These are phyloP conservation scores for Breviolum minutum DNA, from an alignment of 73 alveolate species.

Conservation along the genomic window DNA sequence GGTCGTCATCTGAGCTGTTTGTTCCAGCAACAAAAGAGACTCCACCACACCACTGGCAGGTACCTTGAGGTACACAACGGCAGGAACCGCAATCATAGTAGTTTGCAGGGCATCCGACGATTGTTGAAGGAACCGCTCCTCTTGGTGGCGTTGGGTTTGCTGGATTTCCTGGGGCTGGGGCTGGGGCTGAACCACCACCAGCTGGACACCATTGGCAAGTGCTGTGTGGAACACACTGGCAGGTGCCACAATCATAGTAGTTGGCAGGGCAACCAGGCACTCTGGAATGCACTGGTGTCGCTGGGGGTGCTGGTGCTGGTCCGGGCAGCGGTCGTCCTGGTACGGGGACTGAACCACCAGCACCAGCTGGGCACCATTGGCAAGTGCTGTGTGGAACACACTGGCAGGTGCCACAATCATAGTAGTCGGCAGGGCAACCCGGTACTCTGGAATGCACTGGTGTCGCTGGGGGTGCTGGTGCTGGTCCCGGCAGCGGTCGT, in stretches of 20 bases:
- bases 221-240: constrained; percentile 45
- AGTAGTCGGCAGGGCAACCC: constrained; percentile 39
- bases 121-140: background rate
- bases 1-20: constrained; percentile 1
- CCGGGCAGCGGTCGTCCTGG: background rate
- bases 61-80: constrained; percentile 35
- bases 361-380: constrained; percentile 45
- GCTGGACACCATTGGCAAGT: constrained; percentile 66
- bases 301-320: background rate
- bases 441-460: constrained; percentile 9
- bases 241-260: constrained; percentile 34
- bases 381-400: constrained; percentile 39
- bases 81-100: constrained; percentile 49
- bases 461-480: background rate
- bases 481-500: background rate
- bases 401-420: constrained; percentile 51
- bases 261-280: constrained; percentile 17
- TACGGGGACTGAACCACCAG: background rate
- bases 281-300: constrained; percentile 17
- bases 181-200: background rate
- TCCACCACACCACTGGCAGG: constrained; percentile 57
- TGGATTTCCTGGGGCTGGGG: background rate
- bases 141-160: background rate
- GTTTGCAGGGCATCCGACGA: constrained; percentile 23
- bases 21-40: background rate